Base-by-base conservation (phyloP, 257 asterid genomes). In the Nicotiana tomentosiformis region DNA sequence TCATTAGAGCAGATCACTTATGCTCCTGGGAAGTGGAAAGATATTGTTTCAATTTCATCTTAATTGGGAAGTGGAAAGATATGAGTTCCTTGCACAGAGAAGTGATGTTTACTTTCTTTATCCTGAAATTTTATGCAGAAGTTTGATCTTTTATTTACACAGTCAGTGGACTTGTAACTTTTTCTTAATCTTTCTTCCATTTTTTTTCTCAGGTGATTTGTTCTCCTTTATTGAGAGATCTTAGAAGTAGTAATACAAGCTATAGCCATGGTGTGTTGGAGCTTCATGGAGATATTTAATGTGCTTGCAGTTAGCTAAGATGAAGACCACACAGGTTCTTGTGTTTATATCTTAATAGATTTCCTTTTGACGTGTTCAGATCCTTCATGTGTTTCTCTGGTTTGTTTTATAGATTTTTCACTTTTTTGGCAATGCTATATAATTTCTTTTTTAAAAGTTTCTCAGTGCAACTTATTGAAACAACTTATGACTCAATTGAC, bases 241-340 rank as follows among this genome's bases (percentile, higher is more conserved):
- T 43, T 14, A 26, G 23, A 69, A 70, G 78, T 20, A 43, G 60
- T 46, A 70, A 70, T 43, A 43, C 60, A 43, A 70, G 58, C 46
- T 65, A 37, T 80, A 62, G 77, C 77, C 18, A 67, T 80, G 83
- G 70, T 16, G 10, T 65, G 10, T 29, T 65, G 33, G 61, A 64
- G 33, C 29, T 66, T 81, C 66, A 81, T 32, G 46, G 55, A 66
- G 77, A 81, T 65, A 81, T 29, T 81, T 81, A 81, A 18, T 81
- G 78, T 81, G 33, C 65, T 81, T 66, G 72, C 66, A 81, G 32
- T 81, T 39, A 69, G 77, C 77, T 65, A 65, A 78, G 66, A 81
- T 81, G 83, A 81, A 81, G 77, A 81, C 66, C 43, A 26, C 77
- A 30, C 83, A 81, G 83, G 83, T 81, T 9, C 62, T 81, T 66